Evolutionary conservation across 306 rosid species (phyloP).

Genomic region (Acacia confusa): DNA sequence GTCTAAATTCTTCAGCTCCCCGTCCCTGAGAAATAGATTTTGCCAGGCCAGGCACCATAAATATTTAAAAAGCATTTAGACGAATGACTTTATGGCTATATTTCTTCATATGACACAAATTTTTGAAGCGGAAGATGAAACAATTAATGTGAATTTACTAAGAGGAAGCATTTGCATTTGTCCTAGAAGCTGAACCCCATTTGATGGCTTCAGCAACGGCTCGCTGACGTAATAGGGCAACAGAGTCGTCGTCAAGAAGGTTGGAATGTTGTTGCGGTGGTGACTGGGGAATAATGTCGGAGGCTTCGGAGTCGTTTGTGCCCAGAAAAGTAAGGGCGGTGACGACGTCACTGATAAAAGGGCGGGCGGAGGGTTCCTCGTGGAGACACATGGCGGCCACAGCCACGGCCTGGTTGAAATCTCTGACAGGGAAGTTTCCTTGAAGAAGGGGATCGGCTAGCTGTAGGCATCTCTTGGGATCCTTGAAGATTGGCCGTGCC

Average conservation of each 20-base stretch:
- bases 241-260: constrained; percentile 38
- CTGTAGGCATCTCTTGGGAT: constrained; percentile 46
- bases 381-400: constrained; percentile 95
- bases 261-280: constrained; percentile 6
- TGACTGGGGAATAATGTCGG: constrained; percentile 38
- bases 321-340: constrained; percentile 86
- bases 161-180: too few relatives aligned
- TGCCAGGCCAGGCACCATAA: too few relatives aligned
- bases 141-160: too few relatives aligned
- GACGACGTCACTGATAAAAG: constrained; percentile 79
- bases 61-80: too few relatives aligned
- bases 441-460: constrained; percentile 68
- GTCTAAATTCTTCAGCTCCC: too few relatives aligned
- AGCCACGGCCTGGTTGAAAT: constrained; percentile 84
- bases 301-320: constrained; percentile 4
- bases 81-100: too few relatives aligned
- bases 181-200: constrained; percentile 72
- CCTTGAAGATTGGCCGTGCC: constrained; percentile 77
- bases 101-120: too few relatives aligned
- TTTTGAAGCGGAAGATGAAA: too few relatives aligned
- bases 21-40: too few relatives aligned
- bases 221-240: constrained; percentile 54
- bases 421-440: constrained; percentile 55
- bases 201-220: constrained; percentile 89
- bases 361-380: constrained; percentile 77